phyloP scores from a whole-genome alignment of 2,329 filamentous ascomycete genomes.

The Orbilia blumenaviensis region DNA sequence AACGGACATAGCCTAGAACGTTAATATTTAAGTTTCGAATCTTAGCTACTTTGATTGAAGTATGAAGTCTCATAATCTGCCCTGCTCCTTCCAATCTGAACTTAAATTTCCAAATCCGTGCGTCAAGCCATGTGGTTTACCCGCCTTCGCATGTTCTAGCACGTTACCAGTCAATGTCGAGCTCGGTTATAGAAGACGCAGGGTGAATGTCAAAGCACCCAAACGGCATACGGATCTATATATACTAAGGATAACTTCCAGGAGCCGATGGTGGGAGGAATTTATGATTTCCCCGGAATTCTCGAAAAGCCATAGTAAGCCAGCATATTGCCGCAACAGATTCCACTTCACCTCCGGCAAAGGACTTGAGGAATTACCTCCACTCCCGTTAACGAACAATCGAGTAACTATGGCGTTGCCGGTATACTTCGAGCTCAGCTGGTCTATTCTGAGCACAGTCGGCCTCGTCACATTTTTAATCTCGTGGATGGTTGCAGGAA shows the following conservation, averaged over 20 bases:
- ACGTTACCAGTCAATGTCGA: background rate
- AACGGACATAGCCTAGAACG: background rate
- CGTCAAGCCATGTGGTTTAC: constrained; percentile 11
- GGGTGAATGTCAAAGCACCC: background rate
- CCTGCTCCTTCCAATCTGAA: background rate
- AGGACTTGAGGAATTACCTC: background rate
- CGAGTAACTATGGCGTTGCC: constrained; percentile 16
- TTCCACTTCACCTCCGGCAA: background rate
- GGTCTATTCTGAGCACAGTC: constrained; percentile 64
- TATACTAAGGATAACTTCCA: background rate
- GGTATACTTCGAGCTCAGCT: constrained; percentile 63
- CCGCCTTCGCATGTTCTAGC: background rate
- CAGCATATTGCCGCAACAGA: background rate
- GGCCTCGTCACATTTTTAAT: constrained; percentile 62
- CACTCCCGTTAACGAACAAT: background rate
- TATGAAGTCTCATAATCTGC: background rate
- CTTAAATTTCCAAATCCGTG: constrained; percentile 5
- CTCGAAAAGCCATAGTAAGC: background rate
- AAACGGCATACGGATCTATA: background rate
- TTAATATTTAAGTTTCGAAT: background rate
- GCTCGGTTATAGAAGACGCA: background rate
- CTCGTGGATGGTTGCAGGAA: constrained; percentile 61
- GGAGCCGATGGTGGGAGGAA: background rate
- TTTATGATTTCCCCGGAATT: background rate
- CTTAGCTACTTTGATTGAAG: background rate